Conservation (phyloP, 148 eudicot species). For the Persicaria maculosa region DNA sequence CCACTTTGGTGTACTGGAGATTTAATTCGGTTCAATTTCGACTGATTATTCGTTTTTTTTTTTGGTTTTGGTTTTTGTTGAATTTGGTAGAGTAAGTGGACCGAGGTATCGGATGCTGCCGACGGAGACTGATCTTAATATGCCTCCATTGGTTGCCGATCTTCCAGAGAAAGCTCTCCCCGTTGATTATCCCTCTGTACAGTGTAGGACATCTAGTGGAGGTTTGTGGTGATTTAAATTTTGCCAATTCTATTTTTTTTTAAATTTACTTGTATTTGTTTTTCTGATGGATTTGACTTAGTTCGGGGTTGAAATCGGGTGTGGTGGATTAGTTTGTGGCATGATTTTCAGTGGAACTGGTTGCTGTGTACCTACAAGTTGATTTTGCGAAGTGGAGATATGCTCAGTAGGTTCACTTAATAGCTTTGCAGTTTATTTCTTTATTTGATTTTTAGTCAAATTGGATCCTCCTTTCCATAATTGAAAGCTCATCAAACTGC, state of each 20-base stretch:
- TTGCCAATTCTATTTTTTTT: not conserved
- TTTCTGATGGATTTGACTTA: not conserved
- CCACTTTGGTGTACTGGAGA: not conserved
- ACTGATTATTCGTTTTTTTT: not conserved
- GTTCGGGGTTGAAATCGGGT: not conserved
- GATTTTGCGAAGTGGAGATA: not conserved
- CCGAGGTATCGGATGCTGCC: slow-evolving; percentile 89
- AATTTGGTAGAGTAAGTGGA: slow-evolving; percentile 53
- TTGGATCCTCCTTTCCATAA: not conserved
- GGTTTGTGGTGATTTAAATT: slow-evolving; percentile 23
- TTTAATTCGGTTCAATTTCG: slow-evolving; percentile 4
- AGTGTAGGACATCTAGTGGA: slow-evolving; percentile 29
- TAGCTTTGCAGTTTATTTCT: not conserved
- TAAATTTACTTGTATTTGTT: not conserved
- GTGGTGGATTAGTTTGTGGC: not conserved
- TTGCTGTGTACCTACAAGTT: not conserved
- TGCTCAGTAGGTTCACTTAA: not conserved
- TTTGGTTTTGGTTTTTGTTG: slow-evolving; percentile 3
- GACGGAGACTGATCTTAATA: slow-evolving; percentile 80
- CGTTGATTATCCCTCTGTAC: slow-evolving; percentile 26
- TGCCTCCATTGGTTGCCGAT: slow-evolving; percentile 47
- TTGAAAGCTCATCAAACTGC: not conserved
- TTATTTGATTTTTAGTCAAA: not conserved
- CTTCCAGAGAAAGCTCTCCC: slow-evolving; percentile 58
- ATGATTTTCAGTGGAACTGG: not conserved